Percentiles rank a stretch among this genome's conserved stretches.
Evolutionary conservation across 345 rosid genomes (phyloP).

Genomic region (Syzygium grande): DNA sequence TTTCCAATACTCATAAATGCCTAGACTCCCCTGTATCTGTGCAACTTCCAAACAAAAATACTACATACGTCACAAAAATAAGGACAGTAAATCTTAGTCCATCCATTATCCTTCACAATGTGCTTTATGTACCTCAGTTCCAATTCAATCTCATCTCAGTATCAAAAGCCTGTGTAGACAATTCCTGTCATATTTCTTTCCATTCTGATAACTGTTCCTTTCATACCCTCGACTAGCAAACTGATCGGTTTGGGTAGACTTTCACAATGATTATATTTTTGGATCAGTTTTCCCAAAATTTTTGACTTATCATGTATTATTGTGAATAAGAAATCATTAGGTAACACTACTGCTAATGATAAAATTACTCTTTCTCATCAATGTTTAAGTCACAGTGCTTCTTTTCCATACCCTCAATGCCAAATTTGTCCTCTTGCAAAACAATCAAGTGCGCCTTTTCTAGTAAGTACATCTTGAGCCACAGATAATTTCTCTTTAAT

Average conservation of each 20-base stretch:
- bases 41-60: not conserved
- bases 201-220: fast-evolving
- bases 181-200: not conserved
- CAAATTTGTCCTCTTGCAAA: not conserved
- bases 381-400: not conserved
- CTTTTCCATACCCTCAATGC: not conserved
- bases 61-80: not conserved
- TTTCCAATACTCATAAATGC: not conserved
- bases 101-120: not conserved
- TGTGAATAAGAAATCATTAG: not conserved
- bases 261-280: not conserved
- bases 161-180: not conserved
- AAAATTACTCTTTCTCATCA: not conserved
- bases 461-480: not conserved
- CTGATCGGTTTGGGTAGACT: not conserved
- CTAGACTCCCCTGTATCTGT: not conserved
- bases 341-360: not conserved
- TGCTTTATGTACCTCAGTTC: not conserved
- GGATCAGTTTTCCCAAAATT: not conserved
- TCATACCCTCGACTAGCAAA: fast-evolving
- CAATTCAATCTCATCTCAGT: not conserved
- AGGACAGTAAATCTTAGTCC: not conserved
- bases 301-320: too few species aligned
- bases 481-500: not conserved
- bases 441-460: not conserved